Conservation (phyloP, 441 rosid genomes). For the Corymbia citriodora region DNA sequence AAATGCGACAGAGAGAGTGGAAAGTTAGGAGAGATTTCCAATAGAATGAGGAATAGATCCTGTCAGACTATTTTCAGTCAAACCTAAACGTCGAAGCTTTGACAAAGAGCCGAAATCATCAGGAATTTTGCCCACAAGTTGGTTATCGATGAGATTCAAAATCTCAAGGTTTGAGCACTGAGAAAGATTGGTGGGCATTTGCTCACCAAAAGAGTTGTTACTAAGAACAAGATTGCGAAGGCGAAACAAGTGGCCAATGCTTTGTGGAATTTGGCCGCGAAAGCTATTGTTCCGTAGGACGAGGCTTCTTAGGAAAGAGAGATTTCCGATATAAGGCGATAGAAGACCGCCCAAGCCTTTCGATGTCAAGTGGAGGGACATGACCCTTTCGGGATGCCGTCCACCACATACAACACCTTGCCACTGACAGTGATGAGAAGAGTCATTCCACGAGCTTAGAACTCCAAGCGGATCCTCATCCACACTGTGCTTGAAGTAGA, state of each 20-base stretch:
- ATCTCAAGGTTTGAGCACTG: slow-evolving; percentile 5
- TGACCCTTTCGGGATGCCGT: not conserved
- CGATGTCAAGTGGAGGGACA: accelerated
- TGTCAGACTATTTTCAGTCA: accelerated
- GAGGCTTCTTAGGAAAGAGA: slow-evolving; percentile 12
- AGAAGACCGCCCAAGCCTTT: not conserved
- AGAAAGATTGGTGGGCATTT: slow-evolving; percentile 22
- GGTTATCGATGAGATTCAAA: slow-evolving; percentile 12
- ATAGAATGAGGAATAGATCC: slow-evolving; percentile 8
- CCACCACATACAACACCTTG: not conserved
- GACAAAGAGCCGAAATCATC: not conserved
- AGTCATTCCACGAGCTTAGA: not conserved
- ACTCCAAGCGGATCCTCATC: not conserved
- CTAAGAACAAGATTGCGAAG: slow-evolving; percentile 15
- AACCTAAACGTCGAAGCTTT: accelerated
- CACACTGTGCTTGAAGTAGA: not conserved
- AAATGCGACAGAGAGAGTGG: accelerated
- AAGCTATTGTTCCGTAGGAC: slow-evolving; percentile 14
- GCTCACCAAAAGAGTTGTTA: slow-evolving; percentile 12
- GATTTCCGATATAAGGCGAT: slow-evolving; percentile 12
- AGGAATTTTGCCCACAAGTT: slow-evolving; percentile 21
- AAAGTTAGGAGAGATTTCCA: slow-evolving; percentile 9
- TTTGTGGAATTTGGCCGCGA: slow-evolving; percentile 9
- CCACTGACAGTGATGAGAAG: not conserved
- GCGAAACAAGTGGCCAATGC: slow-evolving; percentile 7